Conservation (phyloP, 306 rosid species). For the Astragalus membranaceus region DNA sequence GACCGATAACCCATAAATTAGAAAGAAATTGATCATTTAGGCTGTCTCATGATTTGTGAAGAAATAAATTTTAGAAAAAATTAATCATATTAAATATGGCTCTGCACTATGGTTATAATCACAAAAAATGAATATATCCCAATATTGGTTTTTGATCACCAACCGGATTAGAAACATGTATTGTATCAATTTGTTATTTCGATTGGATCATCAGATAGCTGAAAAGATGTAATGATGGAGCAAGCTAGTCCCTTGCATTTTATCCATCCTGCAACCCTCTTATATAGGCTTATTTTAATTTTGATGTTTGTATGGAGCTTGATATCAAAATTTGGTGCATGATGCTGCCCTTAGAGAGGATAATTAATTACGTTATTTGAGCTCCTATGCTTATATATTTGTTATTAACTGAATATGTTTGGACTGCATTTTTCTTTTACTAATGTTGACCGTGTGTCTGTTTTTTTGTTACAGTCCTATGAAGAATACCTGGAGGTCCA, state of each 20-base stretch:
- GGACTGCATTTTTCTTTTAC: background rate
- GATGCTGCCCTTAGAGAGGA: background rate
- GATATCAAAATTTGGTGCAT: background rate
- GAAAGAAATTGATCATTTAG: too few relatives aligned
- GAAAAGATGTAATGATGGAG: too few relatives aligned
- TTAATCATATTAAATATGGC: background rate
- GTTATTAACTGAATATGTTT: background rate
- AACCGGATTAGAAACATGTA: too few relatives aligned
- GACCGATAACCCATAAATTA: too few relatives aligned
- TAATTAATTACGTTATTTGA: background rate
- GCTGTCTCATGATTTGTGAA: background rate
- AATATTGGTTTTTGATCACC: too few relatives aligned
- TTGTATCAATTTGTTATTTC: too few relatives aligned
- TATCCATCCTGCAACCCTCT: too few relatives aligned
- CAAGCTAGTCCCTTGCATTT: too few relatives aligned
- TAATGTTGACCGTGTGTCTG: background rate
- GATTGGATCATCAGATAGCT: too few relatives aligned
- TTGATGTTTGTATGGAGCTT: background rate
- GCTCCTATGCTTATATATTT: background rate
- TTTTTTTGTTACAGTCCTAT: conserved; percentile 29
- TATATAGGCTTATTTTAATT: too few relatives aligned
- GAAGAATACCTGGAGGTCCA: conserved; percentile 40
- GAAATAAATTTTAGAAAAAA: background rate
- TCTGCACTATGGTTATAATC: background rate
- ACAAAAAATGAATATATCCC: too few relatives aligned